Conservation (phyloP, 345 rosid genomes). For the Camelina hispida region DNA sequence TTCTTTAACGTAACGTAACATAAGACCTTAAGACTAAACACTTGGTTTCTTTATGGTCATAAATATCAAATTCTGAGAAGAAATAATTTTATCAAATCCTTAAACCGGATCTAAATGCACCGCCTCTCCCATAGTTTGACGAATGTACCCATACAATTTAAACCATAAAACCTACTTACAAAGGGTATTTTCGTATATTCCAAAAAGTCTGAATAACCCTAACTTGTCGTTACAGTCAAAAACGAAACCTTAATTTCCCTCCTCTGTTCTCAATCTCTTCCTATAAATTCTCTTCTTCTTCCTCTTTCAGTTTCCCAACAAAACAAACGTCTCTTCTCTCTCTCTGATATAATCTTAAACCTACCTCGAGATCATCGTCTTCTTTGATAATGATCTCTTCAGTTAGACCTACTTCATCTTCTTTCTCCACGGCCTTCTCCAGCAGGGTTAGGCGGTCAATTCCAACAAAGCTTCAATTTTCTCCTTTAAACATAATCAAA, state of each 20-base stretch:
- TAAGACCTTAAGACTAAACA: conserved; percentile 23
- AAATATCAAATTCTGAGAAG: not conserved
- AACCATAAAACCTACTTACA: not conserved
- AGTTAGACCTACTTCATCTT: conserved; percentile 43
- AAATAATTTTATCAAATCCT: not conserved
- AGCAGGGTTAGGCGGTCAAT: conserved; percentile 34
- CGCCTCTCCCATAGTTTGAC: not conserved
- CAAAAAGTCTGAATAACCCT: not conserved
- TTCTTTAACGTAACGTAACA: conserved; percentile 9
- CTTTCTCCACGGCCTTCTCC: conserved; percentile 38
- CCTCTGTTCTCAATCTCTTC: conserved; percentile 29
- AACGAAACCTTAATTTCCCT: conserved; percentile 34
- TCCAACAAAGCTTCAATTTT: conserved; percentile 40
- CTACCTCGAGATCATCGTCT: conserved; percentile 1
- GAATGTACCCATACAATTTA: conserved; percentile 5
- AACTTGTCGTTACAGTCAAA: conserved; percentile 32
- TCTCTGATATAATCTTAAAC: conserved; percentile 3
- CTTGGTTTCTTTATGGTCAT: conserved; percentile 26
- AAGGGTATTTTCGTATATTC: conserved; percentile 14
- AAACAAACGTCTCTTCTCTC: conserved; percentile 15
- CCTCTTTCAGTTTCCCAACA: conserved; percentile 32
- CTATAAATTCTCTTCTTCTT: conserved; percentile 39
- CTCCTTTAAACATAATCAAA: conserved; percentile 44
- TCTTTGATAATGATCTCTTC: conserved; percentile 60
- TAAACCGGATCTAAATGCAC: not conserved